Evolutionary conservation across 495 filamentous ascomycete genomes (phyloP).

Genomic region (Aspergillus conjunctus): DNA sequence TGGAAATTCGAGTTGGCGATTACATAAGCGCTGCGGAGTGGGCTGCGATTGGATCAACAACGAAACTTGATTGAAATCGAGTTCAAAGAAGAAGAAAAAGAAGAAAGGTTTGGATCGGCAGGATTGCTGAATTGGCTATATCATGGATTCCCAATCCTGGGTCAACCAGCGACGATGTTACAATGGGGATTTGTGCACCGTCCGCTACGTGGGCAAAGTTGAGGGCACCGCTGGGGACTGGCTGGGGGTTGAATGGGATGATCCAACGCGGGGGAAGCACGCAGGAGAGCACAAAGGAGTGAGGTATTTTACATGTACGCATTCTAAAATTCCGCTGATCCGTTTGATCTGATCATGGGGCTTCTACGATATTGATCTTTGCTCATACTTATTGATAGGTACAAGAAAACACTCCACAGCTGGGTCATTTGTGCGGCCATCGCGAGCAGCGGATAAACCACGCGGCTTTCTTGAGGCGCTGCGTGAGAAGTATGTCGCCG

Average conservation of each 20-base stretch:
- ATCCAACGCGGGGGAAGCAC: constrained; percentile 82
- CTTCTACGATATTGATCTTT: background rate
- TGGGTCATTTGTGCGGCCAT: constrained; percentile 85
- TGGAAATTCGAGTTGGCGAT: constrained; percentile 21
- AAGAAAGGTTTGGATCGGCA: background rate
- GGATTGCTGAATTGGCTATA: background rate
- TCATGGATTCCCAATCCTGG: constrained; percentile 39
- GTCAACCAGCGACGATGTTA: constrained; percentile 78
- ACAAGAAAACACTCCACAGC: constrained; percentile 64
- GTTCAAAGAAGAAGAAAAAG: background rate
- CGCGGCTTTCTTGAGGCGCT: constrained; percentile 78
- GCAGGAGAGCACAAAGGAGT: constrained; percentile 76
- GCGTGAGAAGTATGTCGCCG: constrained; percentile 76
- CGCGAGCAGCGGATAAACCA: constrained; percentile 64
- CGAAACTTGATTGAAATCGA: background rate
- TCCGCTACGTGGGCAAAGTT: constrained; percentile 79
- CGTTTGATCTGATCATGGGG: too few relatives aligned
- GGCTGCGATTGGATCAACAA: constrained; percentile 18
- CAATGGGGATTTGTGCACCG: constrained; percentile 71
- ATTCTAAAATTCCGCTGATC: background rate
- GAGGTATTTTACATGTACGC: constrained; percentile 81
- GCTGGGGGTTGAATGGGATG: constrained; percentile 98
- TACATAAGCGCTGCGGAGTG: constrained; percentile 32
- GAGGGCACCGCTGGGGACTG: constrained; percentile 76
- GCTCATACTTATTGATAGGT: constrained; percentile 49